phyloP scores from a whole-genome alignment of 2,329 filamentous ascomycete genomes.

The Aspergillus brasiliensis region DNA sequence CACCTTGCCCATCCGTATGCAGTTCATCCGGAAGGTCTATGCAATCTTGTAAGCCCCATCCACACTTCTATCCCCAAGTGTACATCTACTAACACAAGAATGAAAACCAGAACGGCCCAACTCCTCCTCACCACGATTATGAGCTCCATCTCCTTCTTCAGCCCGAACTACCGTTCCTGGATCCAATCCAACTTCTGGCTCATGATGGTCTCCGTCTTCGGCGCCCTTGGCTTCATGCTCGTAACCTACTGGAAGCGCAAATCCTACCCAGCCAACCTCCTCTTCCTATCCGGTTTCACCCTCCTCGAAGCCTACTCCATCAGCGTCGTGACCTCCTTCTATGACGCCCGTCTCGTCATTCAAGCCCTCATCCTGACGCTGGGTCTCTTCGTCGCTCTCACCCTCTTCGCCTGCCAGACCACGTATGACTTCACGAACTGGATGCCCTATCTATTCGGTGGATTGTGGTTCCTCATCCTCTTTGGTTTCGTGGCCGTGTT shows the following conservation, averaged over 20 bases:
- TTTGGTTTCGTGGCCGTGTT: conserved; percentile 93
- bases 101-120: conserved; percentile 69
- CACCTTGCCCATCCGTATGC: conserved; percentile 92
- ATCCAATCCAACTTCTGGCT: conserved; percentile 82
- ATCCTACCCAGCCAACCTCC: conserved; percentile 89
- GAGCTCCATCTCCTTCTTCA: conserved; percentile 85
- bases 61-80: background rate
- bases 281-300: conserved; percentile 91
- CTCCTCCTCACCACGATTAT: conserved; percentile 80
- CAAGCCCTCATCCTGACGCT: conserved; percentile 85
- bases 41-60: conserved; percentile 70
- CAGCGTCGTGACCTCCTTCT: conserved; percentile 89
- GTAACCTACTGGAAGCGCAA: conserved; percentile 95
- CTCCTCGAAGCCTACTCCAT: conserved; percentile 90
- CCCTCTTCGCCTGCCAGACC: conserved; percentile 89
- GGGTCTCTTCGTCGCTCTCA: conserved; percentile 65
- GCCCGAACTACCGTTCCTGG: conserved; percentile 75
- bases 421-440: conserved; percentile 98
- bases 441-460: conserved; percentile 93
- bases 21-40: conserved; percentile 97
- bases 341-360: conserved; percentile 78
- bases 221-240: conserved; percentile 79
- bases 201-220: conserved; percentile 84
- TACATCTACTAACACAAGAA: background rate
- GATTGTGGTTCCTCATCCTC: conserved; percentile 83